Base-by-base conservation (phyloP, 495 filamentous ascomycete genomes). In the Podospora didyma region DNA sequence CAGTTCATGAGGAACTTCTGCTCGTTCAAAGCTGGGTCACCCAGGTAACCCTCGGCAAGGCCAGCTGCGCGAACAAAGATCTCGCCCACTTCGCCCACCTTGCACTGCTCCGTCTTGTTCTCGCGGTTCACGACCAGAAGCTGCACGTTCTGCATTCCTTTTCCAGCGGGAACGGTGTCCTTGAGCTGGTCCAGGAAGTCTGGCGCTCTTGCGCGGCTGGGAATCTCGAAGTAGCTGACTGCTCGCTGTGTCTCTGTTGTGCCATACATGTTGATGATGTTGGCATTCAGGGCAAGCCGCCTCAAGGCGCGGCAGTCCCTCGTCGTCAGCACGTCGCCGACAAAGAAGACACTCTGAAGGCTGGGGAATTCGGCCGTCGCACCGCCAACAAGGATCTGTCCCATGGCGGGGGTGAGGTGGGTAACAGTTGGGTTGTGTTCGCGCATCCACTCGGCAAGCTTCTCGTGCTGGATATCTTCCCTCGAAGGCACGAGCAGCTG, bases 351-450 rank as follows among this genome's bases (percentile, higher is more conserved):
- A 58, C 86, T 81, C 64, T 90, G 82, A 10, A 98, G 80, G 20
- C 79, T 73, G 10, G 89, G 86, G 67, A 96, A 96, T 60, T 89
- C 75, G 0, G 85, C 82, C 7, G 79, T 86, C 7, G 90, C 89
- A 60, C 89, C 90, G 37, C 93, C 94, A 26, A 96, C 88, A 1
- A 98, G 77, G 50, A 98, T 94, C 65, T 97, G 92, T 49, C 93
- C 93, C 92, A 97, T 90, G 37, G 92, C 94, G 6, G 94, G 94
- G 0, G 94, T 98, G 16, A 98, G 76, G 67, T 97, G 94, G 4
- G 92, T 93, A 34, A 94, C 86, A 16, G 89, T 96, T 14, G 88
- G 84, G 51, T 80, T 73, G 63, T 92, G 82, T 51, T 89, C 81
- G 46, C 78, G 79, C 86, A 97, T 92, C 94, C 94, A 97, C 62